Evolutionary conservation across 345 rosid genomes (phyloP), one percentile per base, ranked within the genome.

Genomic region (Populus davidiana): DNA sequence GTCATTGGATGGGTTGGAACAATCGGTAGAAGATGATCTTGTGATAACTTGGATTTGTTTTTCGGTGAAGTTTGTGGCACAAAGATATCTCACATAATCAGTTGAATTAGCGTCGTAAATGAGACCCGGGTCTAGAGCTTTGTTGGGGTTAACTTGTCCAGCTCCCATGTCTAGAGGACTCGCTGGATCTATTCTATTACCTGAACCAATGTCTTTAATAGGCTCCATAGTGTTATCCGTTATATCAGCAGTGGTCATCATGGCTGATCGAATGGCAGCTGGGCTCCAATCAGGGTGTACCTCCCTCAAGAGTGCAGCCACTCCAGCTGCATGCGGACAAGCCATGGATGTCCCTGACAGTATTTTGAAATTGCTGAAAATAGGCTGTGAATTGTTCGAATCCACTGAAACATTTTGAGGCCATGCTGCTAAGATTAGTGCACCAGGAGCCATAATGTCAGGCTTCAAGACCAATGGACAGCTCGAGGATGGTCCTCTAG

Each of bases 291-390:
- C 44, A 41, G 44, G 44, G 44, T 41, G 44, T 41, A 12, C 44
- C 44, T 41, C 12, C 44, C 44, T 41, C 44, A 41, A 12, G n/a
- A 88, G 87, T 1, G 91, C 89, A 1, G 84, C 92, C 8, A 88
- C 81, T 59, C 92, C 94, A 5, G 91, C 78, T 5, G 79, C 83
- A 62, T 86, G 89, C 0, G 94, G 94, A 74, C 90, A 86, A 5
- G 94, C 65, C 92, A 88, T 88, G 9, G 91, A 88, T 44, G 94
- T 88, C 1, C 90, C 92, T 0, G 91, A 90, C 31, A 86, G 11
- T 41, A 41, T 41, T 2, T 41, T 41, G 44, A 41, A 41, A 10
- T 41, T 10, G 44, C 4, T 41, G 44, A 41, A 41, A 11, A 41
- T 0, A 41, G 44, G 44, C 0, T 2, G 14, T 0, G 44, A 41